Evolutionary conservation across 441 rosid species (phyloP).

Genomic region (Erodium moschatum): DNA sequence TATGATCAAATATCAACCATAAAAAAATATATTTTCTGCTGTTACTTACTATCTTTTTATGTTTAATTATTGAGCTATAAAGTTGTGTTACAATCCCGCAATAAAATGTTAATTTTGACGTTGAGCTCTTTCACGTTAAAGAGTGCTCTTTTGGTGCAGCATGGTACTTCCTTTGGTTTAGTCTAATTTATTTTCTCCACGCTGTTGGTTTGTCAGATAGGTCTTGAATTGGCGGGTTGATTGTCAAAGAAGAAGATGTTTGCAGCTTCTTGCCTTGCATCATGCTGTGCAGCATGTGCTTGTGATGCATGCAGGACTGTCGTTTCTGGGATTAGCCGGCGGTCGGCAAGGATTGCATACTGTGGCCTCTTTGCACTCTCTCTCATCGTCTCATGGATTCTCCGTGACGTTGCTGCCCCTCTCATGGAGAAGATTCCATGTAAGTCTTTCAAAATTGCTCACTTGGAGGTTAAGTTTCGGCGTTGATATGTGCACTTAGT

Average conservation of each 20-base stretch:
- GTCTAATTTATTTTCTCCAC: background rate
- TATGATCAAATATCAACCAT: slow-evolving; percentile 5
- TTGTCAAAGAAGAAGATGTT: slow-evolving; percentile 42
- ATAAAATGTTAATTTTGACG: background rate
- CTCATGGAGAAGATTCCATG: slow-evolving; percentile 91
- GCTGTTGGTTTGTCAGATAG: background rate
- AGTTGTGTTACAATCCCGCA: background rate
- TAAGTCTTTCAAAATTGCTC: slow-evolving; percentile 28
- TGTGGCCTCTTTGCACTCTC: slow-evolving; percentile 88
- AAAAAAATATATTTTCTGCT: background rate
- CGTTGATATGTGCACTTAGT: background rate
- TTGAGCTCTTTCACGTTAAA: background rate
- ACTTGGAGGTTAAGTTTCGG: background rate
- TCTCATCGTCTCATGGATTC: slow-evolving; percentile 73
- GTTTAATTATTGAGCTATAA: background rate
- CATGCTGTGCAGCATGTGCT: slow-evolving; percentile 88
- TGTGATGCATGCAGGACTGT: slow-evolving; percentile 84
- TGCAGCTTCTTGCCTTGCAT: slow-evolving; percentile 88
- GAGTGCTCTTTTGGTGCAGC: no score
- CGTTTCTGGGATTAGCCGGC: slow-evolving; percentile 76
- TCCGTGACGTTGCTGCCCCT: slow-evolving; percentile 89
- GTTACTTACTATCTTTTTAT: background rate
- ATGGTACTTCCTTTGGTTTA: background rate
- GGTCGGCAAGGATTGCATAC: slow-evolving; percentile 87
- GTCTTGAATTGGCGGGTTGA: background rate